Evolutionary conservation across 2,329 filamentous ascomycete genomes (phyloP), one percentile per base, ranked within the genome.

Genomic region (Didymella segeticola): DNA sequence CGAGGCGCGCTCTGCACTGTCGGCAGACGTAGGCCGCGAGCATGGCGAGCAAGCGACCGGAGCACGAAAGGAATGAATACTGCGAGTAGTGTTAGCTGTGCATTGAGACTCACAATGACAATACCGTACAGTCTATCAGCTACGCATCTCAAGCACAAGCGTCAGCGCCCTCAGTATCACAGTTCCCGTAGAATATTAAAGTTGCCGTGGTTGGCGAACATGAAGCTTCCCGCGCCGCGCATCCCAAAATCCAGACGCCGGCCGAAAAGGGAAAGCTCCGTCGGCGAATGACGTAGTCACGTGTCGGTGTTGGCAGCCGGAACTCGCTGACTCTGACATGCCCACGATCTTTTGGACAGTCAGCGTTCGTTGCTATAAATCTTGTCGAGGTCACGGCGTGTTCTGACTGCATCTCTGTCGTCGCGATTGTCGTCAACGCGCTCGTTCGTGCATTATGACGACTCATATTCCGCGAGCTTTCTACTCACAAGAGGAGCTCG

Each of bases 401-500:
- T 4, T 25, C 5, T 4, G 10, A 12, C 19, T 17, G 17, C 12
- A 5, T 11, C 25, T 9, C 14, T 12, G 1, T 26, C 19, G 7
- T 26, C 23, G 8, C 5, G 7, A n/a, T 30, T 5, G 5, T 30
- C 15, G 9, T 27, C 12, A 12, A 34, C 27, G 41, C 11, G 4
- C 22, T 11, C 14, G 15, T 12, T 31, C 19, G 15, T 23, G 17
- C 42, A 58, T 25, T 19, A 98, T 98, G 93, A 89, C 93, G 11
- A 88, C 88, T 33, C 82, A 96, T 37, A 77, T 83, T 37, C 90
- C 90, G 42, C 86, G 91, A 52, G 79, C 83, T 51, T 86, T 90
- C 0, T 98, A 98, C 78, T 87, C 88, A 37, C 79, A 87, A 62
- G 87, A 90, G 55, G 93, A 98, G 82, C 85, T 98, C 43, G 80